Conservation (phyloP, 306 rosid genomes). For the Cucurbita ficifolia region DNA sequence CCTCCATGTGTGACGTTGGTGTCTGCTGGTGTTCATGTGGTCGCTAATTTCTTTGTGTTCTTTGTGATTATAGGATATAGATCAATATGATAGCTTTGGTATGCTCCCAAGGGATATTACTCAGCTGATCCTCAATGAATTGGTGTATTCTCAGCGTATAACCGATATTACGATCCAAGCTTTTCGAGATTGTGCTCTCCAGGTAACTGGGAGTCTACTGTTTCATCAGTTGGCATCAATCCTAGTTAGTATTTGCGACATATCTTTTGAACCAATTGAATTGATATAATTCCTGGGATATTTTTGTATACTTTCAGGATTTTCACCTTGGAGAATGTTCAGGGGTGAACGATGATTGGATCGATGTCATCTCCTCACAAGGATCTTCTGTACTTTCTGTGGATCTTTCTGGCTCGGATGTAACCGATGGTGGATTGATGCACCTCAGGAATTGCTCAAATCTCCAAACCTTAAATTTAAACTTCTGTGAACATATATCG, state of each 20-base stretch:
- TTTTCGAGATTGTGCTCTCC: constrained; percentile 86
- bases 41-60: constrained; percentile 11
- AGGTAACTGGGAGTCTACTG: constrained; percentile 33
- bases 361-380: constrained; percentile 79
- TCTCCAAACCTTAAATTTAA: constrained; percentile 54
- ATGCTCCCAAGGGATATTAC: constrained; percentile 78
- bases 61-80: constrained; percentile 47
- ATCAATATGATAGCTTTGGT: constrained; percentile 33
- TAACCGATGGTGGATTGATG: constrained; percentile 59
- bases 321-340: constrained; percentile 63
- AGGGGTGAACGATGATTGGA: constrained; percentile 76
- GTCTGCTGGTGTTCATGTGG: neutral
- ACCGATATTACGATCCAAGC: constrained; percentile 34
- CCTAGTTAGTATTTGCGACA: neutral
- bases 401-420: constrained; percentile 78
- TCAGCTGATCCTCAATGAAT: constrained; percentile 69
- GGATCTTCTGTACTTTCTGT: constrained; percentile 70
- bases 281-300: constrained; percentile 3
- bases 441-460: constrained; percentile 57
- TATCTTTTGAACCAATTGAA: constrained; percentile 1
- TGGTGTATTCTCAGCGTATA: constrained; percentile 40
- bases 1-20: neutral
- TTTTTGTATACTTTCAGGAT: constrained; percentile 37
- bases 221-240: neutral
- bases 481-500: constrained; percentile 73